Evolutionary conservation across 2,329 filamentous ascomycete species (phyloP), one percentile per base, ranked within the genome.

Genomic region (Neonectria magnoliae): DNA sequence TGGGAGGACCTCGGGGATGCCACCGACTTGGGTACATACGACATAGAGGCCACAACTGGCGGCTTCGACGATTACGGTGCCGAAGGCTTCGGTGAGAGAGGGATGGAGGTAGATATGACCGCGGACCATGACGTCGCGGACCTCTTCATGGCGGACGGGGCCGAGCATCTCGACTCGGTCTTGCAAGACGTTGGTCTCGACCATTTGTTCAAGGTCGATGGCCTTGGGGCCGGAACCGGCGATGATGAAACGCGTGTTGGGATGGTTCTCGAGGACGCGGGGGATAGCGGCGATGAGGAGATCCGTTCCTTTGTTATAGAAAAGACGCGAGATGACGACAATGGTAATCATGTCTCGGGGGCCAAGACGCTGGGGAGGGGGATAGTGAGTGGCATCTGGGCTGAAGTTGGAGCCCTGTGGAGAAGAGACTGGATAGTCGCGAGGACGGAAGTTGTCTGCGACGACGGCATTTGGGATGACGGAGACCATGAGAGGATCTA

Each of bases 271-370:
- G 29, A 98, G 87, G 57, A 99, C 97, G 52, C 94, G 90, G 1
- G 96, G 96, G 58, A 99, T 97, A 4, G 94, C 93, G 11, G 95
- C 96, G 25, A 97, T 97, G n/a, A 99, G 87, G 0, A 99, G 88
- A 77, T 99, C 97, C 1, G 93, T 98, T 64, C 96, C 96, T 78
- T 99, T 99, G 81, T 99, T 99, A 81, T 98, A 98, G 80, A 98
- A 99, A 1, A 99, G 88, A 20, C 96, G 93, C 9, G 94, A 98
- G 67, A 99, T 97, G 20, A 99, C 95, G 2, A 99, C 93, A 63
- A 99, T 98, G 8, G 94, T 98, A 73, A 99, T 95, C 11, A 90
- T 91, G 73, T 98, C 95, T 68, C 93, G 86, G 0, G 94, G 93
- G 0, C 92, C 92, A 3, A 97, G 86, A 7, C 88, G 89, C 58